A percentile compares a stretch with the other conserved stretches of the same genome.
Evolutionary conservation across 345 rosid species (phyloP).

Genomic region (Citrus glauca): DNA sequence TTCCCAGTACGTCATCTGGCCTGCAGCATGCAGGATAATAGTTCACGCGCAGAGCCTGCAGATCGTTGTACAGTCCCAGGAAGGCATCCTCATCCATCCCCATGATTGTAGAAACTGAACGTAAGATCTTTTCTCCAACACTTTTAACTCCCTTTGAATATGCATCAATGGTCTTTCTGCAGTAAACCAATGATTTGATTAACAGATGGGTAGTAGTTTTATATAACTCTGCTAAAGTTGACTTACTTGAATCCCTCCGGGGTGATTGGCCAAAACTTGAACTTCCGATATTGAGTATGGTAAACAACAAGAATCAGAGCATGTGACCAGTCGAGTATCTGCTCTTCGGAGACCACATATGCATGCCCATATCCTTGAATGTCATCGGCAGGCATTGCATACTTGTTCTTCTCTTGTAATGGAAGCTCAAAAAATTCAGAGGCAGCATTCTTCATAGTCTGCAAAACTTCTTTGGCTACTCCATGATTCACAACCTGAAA

Average conservation of each 20-base stretch:
- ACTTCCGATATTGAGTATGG: constrained; percentile 15
- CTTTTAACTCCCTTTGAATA: constrained; percentile 17
- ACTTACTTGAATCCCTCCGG: constrained; percentile 10
- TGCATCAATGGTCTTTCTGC: constrained; percentile 23
- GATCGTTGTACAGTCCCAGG: constrained; percentile 16
- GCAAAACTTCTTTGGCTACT: constrained; percentile 15
- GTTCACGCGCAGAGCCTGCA: constrained; percentile 23
- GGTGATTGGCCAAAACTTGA: constrained; percentile 23
- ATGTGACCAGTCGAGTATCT: constrained; percentile 29
- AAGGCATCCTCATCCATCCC: constrained; percentile 24
- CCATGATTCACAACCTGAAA: constrained; percentile 26
- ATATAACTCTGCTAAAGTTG: not conserved
- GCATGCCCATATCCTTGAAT: constrained; percentile 30
- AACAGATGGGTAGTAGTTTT: not conserved
- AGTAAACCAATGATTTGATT: not conserved
- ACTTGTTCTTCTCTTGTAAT: constrained; percentile 26
- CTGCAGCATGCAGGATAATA: constrained; percentile 26
- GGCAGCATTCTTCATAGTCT: constrained; percentile 15
- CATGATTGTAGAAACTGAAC: constrained; percentile 23
- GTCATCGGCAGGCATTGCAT: constrained; percentile 19
- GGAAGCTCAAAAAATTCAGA: constrained; percentile 22
- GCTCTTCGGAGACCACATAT: constrained; percentile 22
- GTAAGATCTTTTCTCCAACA: constrained; percentile 19
- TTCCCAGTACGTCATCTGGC: constrained; percentile 23
- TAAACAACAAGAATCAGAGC: constrained; percentile 14